These are phyloP conservation scores for Ogataea neopini DNA, from an alignment of 805 yeast species.

Conservation along the genomic window DNA sequence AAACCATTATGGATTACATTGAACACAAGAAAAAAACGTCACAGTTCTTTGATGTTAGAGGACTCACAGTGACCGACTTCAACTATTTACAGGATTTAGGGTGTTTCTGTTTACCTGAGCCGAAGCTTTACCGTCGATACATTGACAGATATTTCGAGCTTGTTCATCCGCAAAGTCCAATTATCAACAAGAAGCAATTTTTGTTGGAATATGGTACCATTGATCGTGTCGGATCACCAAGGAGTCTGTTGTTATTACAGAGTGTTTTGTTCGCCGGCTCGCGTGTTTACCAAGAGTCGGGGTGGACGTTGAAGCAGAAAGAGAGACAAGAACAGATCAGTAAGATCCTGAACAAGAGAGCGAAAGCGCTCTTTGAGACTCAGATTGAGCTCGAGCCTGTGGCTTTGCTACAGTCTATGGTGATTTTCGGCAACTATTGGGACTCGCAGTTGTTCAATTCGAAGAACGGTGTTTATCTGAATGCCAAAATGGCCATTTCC, in stretches of 20 bases:
- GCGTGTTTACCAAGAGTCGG: constrained; percentile 56
- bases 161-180: constrained; percentile 70
- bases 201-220: constrained; percentile 44
- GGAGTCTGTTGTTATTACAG: constrained; percentile 63
- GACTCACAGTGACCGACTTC: constrained; percentile 22
- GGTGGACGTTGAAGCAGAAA: constrained; percentile 44
- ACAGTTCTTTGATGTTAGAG: constrained; percentile 10
- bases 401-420: constrained; percentile 58
- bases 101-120: constrained; percentile 67
- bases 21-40: constrained; percentile 6
- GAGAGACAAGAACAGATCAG: constrained; percentile 38
- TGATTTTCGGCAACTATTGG: constrained; percentile 68
- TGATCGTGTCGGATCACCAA: constrained; percentile 35
- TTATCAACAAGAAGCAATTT: constrained; percentile 62
- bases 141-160: constrained; percentile 61
- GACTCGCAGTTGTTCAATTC: constrained; percentile 72
- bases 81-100: constrained; percentile 40
- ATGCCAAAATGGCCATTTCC: constrained; percentile 59
- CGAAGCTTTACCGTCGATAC: constrained; percentile 57
- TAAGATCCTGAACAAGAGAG: constrained; percentile 65
- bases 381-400: constrained; percentile 67
- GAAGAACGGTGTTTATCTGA: constrained; percentile 68
- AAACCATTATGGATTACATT: constrained; percentile 31
- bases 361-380: constrained; percentile 72
- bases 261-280: constrained; percentile 71